Base-by-base conservation (phyloP, 116 monocot genomes). In the Trichopus zeylanicus region DNA sequence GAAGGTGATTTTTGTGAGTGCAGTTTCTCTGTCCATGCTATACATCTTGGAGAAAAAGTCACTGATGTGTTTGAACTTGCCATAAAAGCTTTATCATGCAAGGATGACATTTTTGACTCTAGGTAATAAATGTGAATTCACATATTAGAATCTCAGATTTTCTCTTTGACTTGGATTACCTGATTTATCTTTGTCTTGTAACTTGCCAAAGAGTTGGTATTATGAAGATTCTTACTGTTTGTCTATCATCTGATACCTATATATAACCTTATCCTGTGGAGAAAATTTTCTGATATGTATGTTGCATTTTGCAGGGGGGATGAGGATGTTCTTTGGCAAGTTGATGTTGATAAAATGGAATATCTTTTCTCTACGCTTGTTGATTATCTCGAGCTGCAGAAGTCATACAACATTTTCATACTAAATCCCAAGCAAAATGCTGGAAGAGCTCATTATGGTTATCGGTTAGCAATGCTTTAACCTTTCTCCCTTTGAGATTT, bases 1-100 rank as follows among this genome's bases (percentile, higher is more conserved):
- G 27, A 9, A 32, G 53, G 5, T 53, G 11, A 31, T 59, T 28
- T 16, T 38, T 55, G 20, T 48, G 51, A 27, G 16, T 95, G 86
- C 76, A 95, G 95, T 69, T 97, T 97, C 63, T 87, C 91, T 32
- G 97, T 91, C 10, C 97, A 91, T 82, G 91, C 91, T 24, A 75
- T 87, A 67, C 77, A 82, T 46, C 74, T 97, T 87, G 87, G 87
- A 54, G 91, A 91, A 71, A 79, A 87, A 33, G 91, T 97, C 32
- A 77, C 79, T 63, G 70, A 81, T 46, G 81, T 97, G 66, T 82
- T 97, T 75, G 81, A 97, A 64, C 75, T 72, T 70, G 97, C 97
- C 60, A 77, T 97, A 57, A 70, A 72, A 70, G 73, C 73, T 69
- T 69, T 97, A 42, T 84, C 97, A 26, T 79, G 87, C 51, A 84